Percentiles rank a stretch among this genome's conserved stretches.
Evolutionary conservation across 768 basidiomycete genomes (phyloP).

Genomic region (Podaxis carcinomalis): DNA sequence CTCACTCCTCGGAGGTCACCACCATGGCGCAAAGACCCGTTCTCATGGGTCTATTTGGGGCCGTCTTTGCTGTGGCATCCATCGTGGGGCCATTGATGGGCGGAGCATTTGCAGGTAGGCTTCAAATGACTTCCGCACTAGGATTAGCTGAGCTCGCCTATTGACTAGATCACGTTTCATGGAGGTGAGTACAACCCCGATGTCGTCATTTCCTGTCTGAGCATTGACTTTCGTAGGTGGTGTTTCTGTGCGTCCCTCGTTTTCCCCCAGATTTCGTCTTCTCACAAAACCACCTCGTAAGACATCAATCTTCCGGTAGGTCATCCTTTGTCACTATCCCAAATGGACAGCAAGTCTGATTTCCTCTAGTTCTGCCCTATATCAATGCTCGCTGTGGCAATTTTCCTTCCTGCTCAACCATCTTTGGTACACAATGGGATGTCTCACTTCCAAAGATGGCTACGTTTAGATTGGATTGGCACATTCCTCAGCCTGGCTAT

Average conservation of each 20-base stretch:
- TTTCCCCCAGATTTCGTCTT: neutral
- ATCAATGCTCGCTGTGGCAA: neutral
- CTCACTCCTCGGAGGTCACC: neutral
- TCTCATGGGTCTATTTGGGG: neutral
- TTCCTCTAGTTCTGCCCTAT: neutral
- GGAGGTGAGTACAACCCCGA: neutral
- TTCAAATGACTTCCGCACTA: neutral
- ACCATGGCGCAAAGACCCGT: neutral
- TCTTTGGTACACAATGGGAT: neutral
- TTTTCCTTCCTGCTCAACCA: neutral
- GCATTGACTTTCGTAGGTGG: neutral
- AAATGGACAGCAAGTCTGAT: neutral
- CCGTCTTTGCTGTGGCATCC: neutral
- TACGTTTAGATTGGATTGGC: neutral
- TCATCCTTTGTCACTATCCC: neutral
- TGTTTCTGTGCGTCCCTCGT: neutral
- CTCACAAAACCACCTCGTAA: neutral
- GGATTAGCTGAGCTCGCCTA: neutral
- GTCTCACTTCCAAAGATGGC: neutral
- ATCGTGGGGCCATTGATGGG: neutral
- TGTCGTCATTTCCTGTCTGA: neutral
- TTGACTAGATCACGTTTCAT: neutral
- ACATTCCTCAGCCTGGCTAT: neutral
- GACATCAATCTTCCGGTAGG: neutral
- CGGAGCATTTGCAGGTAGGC: neutral